These are phyloP conservation scores for Coemansia sp. DNA, from an alignment of 192 early-diverging fungal genomes.

Conservation along the genomic window DNA sequence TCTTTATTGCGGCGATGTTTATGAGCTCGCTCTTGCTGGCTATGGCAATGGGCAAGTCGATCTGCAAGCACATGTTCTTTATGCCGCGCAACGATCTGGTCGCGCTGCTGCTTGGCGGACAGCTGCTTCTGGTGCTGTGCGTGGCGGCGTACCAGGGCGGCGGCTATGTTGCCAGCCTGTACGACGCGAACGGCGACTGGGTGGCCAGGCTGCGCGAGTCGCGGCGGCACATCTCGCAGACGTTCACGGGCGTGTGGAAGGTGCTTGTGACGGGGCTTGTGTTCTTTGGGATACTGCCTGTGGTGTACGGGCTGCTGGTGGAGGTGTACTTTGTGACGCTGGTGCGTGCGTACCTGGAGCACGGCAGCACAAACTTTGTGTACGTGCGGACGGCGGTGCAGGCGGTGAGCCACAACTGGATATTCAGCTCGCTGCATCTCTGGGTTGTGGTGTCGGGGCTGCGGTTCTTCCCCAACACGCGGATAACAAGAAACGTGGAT, in stretches of 20 bases:
- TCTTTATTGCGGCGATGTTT: constrained; percentile 30
- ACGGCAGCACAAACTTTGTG: background rate
- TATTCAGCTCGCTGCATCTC: constrained; percentile 33
- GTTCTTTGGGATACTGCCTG: constrained; percentile 29
- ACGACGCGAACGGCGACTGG: constrained; percentile 1
- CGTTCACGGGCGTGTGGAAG: constrained; percentile 14
- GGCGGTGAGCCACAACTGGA: constrained; percentile 35
- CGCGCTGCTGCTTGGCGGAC: constrained; percentile 66
- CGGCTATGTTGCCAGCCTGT: background rate
- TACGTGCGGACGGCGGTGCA: constrained; percentile 15
- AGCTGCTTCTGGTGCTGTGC: constrained; percentile 45
- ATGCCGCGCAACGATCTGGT: constrained; percentile 73
- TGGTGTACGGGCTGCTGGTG: constrained; percentile 24
- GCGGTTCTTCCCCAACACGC: constrained; percentile 21
- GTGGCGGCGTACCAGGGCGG: constrained; percentile 11
- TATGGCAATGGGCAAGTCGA: constrained; percentile 48
- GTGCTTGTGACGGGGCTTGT: constrained; percentile 1
- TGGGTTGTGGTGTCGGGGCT: constrained; percentile 24
- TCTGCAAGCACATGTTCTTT: constrained; percentile 19
- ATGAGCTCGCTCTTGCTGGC: constrained; percentile 51
- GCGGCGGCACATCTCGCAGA: constrained; percentile 8
- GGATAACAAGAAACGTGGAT: constrained; percentile 11
- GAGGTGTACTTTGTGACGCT: constrained; percentile 38
- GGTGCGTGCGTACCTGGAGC: constrained; percentile 15
- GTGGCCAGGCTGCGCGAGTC: constrained; percentile 8